These are phyloP conservation scores for Malassezia globosa DNA, from an alignment of 1,284 basidiomycete genomes.

Conservation along the genomic window DNA sequence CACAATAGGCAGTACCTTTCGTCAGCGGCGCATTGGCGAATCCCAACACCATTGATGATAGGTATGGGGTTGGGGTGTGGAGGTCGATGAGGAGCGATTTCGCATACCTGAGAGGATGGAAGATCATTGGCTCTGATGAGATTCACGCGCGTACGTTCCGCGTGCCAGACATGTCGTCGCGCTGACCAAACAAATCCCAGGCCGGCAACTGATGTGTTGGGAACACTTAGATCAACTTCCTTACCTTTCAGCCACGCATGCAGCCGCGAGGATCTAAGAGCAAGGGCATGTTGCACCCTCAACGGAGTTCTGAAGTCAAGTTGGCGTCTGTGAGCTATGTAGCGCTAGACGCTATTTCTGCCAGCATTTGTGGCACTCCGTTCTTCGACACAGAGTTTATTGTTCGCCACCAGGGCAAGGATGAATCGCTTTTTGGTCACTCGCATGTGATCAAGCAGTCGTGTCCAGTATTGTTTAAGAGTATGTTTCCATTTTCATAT, in stretches of 20 bases:
- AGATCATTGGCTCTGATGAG: too few relatives aligned
- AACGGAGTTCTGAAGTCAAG: not conserved
- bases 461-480: slow-evolving; percentile 10
- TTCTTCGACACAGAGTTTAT: slow-evolving; percentile 17
- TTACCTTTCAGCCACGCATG: too few relatives aligned
- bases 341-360: slow-evolving; percentile 14
- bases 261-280: too few relatives aligned
- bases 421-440: slow-evolving; percentile 13
- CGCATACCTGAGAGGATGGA: not conserved
- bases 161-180: too few relatives aligned
- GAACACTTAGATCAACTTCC: too few relatives aligned
- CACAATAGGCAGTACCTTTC: slow-evolving; percentile 2
- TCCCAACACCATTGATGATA: slow-evolving; percentile 4
- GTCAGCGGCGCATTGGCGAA: slow-evolving; percentile 15
- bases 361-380: slow-evolving; percentile 8
- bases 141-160: too few relatives aligned
- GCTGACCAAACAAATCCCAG: too few relatives aligned
- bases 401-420: slow-evolving; percentile 12
- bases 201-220: too few relatives aligned
- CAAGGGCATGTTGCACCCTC: not conserved
- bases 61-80: not conserved
- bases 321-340: slow-evolving; percentile 15
- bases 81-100: not conserved
- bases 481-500: too few relatives aligned
- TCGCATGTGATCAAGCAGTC: slow-evolving; percentile 4